phyloP scores from a whole-genome alignment of 2,329 filamentous ascomycete genomes.

The Neonectria coccinea region DNA sequence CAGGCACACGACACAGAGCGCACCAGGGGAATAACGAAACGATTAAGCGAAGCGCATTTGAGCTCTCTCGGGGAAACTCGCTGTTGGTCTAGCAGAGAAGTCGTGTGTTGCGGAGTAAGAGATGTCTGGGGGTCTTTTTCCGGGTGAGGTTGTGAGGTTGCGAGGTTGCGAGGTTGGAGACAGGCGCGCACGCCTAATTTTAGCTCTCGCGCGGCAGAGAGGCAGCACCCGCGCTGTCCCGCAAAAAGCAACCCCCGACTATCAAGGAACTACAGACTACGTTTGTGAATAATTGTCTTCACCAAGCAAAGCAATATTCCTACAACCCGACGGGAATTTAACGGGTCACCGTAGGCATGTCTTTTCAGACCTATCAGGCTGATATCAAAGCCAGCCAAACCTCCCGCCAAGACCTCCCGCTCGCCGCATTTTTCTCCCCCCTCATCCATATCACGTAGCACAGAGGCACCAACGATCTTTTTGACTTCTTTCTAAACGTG shows the following conservation, averaged over 20 bases:
- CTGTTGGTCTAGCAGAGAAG: not conserved
- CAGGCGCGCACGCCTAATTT: slow-evolving; percentile 33
- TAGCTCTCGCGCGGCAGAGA: slow-evolving; percentile 24
- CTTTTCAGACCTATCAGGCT: not conserved
- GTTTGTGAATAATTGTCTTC: not conserved
- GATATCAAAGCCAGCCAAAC: not conserved
- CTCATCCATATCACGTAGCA: not conserved
- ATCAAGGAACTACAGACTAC: not conserved
- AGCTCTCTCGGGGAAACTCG: not conserved
- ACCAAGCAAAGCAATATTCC: not conserved
- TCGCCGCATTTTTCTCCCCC: not conserved
- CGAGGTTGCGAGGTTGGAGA: slow-evolving; percentile 33
- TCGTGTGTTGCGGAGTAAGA: not conserved
- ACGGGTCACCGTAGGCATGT: not conserved
- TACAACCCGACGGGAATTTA: too few relatives aligned
- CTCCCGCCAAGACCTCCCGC: not conserved
- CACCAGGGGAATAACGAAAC: not conserved
- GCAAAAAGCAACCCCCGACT: not conserved
- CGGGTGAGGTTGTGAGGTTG: slow-evolving; percentile 31
- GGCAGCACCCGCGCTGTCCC: not conserved
- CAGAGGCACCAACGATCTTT: slow-evolving; percentile 4
- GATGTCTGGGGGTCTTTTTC: slow-evolving; percentile 6
- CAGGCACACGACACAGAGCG: slow-evolving; percentile 3
- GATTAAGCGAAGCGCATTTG: slow-evolving; percentile 20
- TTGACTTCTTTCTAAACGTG: slow-evolving; percentile 50